Percentiles rank a stretch among this genome's conserved stretches.
These are phyloP conservation scores for Rhizoclosmatium globosum DNA, from an alignment of 192 early-diverging fungal genomes.

Conservation along the genomic window DNA sequence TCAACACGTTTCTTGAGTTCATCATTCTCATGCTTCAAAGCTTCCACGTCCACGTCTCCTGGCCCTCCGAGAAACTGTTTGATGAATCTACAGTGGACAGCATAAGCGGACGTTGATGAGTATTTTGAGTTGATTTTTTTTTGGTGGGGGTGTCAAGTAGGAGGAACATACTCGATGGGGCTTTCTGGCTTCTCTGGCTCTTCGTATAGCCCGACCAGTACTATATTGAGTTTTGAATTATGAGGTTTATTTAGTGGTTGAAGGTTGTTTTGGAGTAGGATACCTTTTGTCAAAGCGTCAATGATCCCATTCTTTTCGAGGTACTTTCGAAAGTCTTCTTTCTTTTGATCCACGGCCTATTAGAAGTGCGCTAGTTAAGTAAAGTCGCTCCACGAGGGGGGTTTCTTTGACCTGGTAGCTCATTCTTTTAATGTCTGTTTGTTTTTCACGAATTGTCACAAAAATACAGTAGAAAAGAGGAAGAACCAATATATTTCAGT, in stretches of 20 bases:
- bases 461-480: no score
- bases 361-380: not conserved
- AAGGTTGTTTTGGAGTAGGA: not conserved
- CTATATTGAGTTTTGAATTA: conserved; percentile 39
- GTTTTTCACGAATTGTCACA: not conserved
- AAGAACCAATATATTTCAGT: no score
- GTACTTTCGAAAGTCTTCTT: conserved; percentile 73
- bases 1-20: conserved; percentile 62
- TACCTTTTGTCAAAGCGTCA: conserved; percentile 71
- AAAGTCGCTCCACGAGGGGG: no score
- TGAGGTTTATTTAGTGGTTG: not conserved
- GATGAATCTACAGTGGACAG: conserved; percentile 50
- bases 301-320: conserved; percentile 71
- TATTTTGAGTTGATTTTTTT: not conserved
- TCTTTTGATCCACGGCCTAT: conserved; percentile 65
- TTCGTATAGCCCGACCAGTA: conserved; percentile 70
- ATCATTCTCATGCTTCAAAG: conserved; percentile 63
- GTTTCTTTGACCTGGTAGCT: no score
- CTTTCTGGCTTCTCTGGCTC: conserved; percentile 72
- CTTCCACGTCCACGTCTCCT: conserved; percentile 64
- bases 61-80: conserved; percentile 70
- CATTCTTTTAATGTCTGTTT: not conserved
- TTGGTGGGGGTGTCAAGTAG: not conserved
- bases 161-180: conserved; percentile 56
- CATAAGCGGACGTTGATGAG: not conserved